phyloP scores from a whole-genome alignment of 768 basidiomycete species.

The Rhodosporidiobolus odoratus region DNA sequence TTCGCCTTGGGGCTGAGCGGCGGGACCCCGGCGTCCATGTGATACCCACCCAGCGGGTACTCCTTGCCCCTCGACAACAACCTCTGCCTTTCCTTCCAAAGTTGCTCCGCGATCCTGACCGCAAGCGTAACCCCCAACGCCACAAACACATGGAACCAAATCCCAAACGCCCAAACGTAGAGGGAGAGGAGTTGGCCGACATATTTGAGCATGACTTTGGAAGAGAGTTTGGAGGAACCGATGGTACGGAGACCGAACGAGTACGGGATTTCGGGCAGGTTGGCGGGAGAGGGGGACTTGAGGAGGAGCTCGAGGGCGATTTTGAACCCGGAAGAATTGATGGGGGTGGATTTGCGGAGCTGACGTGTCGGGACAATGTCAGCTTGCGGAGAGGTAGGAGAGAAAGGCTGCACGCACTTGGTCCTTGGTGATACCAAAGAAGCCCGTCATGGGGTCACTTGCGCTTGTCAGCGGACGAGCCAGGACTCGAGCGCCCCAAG shows the following conservation, averaged over 20 bases:
- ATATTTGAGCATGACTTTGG: slow-evolving; percentile 43
- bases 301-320: slow-evolving; percentile 44
- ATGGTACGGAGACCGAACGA: slow-evolving; percentile 39
- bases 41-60: slow-evolving; percentile 30
- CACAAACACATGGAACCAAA: slow-evolving; percentile 29
- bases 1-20: slow-evolving; percentile 18
- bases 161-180: slow-evolving; percentile 40
- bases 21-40: slow-evolving; percentile 6
- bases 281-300: slow-evolving; percentile 32
- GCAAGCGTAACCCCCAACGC: slow-evolving; percentile 8
- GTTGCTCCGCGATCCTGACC: not conserved
- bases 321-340: slow-evolving; percentile 44
- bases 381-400: not conserved
- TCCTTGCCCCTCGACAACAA: slow-evolving; percentile 3
- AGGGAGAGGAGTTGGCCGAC: slow-evolving; percentile 42
- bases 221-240: slow-evolving; percentile 41
- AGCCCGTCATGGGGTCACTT: slow-evolving; percentile 44
- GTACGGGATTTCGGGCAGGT: slow-evolving; percentile 40
- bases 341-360: slow-evolving; percentile 37
- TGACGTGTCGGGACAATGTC: not conserved
- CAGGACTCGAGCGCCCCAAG: slow-evolving; percentile 41
- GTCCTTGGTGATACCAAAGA: slow-evolving; percentile 42
- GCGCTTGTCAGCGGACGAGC: slow-evolving; percentile 42
- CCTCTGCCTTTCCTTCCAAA: slow-evolving; percentile 5
- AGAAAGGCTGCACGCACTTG: slow-evolving; percentile 31